These are phyloP conservation scores for Mortierella polycephala DNA, from an alignment of 371 early-diverging fungal genomes.

Conservation along the genomic window DNA sequence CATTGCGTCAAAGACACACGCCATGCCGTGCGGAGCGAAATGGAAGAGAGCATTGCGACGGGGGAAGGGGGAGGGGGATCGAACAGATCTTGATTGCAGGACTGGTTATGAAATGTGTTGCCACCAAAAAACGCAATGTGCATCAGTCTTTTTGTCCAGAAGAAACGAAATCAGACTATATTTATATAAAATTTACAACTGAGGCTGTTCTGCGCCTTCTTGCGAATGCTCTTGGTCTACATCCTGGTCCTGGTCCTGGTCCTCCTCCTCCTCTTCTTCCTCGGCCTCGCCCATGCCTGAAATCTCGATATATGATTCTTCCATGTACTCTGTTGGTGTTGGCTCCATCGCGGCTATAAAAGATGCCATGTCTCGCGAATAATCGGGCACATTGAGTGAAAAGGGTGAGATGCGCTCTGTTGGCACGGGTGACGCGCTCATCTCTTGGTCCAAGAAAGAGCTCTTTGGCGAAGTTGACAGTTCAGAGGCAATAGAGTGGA, in stretches of 20 bases:
- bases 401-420: constrained; percentile 19
- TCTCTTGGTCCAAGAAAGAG: not conserved
- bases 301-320: constrained; percentile 31
- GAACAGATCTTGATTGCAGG: not conserved
- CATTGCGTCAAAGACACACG: not conserved
- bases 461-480: not conserved
- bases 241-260: constrained; percentile 2
- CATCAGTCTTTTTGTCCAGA: no score
- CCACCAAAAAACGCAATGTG: not conserved
- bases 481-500: constrained; percentile 3
- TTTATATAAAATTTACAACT: no score
- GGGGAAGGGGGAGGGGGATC: not conserved
- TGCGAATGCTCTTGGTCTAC: not conserved
- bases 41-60: constrained; percentile 7
- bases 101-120: not conserved
- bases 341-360: constrained; percentile 18
- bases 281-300: constrained; percentile 44
- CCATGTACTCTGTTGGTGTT: constrained; percentile 6
- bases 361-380: constrained; percentile 5
- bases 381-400: constrained; percentile 8
- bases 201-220: not conserved
- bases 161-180: no score
- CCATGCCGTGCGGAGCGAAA: constrained; percentile 4
- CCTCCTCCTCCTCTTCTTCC: constrained; percentile 10
- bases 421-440: not conserved